A percentile compares a stretch with the other conserved stretches of the same genome.
These are phyloP conservation scores for Yamadazyma atlantica DNA, from an alignment of 1,139 yeast species.

Conservation along the genomic window DNA sequence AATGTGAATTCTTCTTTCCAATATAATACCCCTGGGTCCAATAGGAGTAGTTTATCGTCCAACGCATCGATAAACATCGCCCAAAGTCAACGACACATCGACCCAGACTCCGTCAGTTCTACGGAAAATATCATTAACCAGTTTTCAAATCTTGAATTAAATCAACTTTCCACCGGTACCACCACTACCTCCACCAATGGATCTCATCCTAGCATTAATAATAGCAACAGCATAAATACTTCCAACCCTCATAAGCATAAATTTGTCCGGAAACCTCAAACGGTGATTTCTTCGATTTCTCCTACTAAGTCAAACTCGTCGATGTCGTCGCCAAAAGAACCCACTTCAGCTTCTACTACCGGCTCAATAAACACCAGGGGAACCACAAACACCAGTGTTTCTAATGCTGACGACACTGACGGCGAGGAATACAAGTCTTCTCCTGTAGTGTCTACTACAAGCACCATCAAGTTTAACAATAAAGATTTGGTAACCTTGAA, in stretches of 20 bases:
- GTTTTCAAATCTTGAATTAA: constrained; percentile 32
- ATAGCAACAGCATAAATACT: background rate
- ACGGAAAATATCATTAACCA: constrained; percentile 28
- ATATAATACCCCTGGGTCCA: constrained; percentile 4
- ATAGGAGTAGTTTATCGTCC: constrained; percentile 9
- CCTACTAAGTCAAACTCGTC: constrained; percentile 40
- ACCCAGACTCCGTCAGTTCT: constrained; percentile 28
- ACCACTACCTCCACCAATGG: background rate
- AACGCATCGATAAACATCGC: constrained; percentile 18
- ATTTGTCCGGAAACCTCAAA: constrained; percentile 33
- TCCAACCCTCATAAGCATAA: constrained; percentile 7
- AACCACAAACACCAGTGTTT: constrained; percentile 2
- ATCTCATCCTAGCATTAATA: background rate
- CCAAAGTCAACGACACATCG: constrained; percentile 27
- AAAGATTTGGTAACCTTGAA: constrained; percentile 74
- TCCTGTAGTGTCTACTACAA: constrained; percentile 41
- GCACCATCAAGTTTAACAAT: constrained; percentile 48
- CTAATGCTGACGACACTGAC: constrained; percentile 11
- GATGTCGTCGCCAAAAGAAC: constrained; percentile 10
- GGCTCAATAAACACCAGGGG: background rate
- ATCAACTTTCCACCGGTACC: constrained; percentile 10
- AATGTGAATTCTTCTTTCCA: background rate
- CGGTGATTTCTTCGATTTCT: constrained; percentile 45
- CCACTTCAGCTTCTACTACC: constrained; percentile 1
- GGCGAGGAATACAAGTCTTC: constrained; percentile 12